Evolutionary conservation across 805 yeast species (phyloP).

Genomic region (Lipomyces kockii): DNA sequence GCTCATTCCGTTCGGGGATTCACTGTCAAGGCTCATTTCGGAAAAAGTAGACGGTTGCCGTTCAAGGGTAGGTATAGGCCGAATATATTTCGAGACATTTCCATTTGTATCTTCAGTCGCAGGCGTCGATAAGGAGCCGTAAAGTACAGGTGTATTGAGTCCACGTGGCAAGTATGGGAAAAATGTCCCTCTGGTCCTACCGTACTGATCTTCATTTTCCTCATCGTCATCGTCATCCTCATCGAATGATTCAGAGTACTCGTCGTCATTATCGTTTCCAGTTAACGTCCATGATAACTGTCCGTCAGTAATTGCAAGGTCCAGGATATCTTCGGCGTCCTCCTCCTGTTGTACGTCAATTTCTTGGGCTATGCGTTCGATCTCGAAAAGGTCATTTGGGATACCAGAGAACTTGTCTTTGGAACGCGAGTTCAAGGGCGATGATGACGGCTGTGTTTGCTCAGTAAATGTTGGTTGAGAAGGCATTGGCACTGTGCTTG

Average conservation of each 20-base stretch:
- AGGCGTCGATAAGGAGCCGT: neutral
- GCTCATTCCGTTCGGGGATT: neutral
- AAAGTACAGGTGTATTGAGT: constrained; percentile 21
- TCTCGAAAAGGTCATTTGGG: constrained; percentile 29
- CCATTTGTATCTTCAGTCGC: neutral
- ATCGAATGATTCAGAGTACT: constrained; percentile 6
- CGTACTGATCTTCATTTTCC: constrained; percentile 47
- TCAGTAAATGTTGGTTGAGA: neutral
- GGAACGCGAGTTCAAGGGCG: neutral
- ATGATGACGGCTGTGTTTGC: neutral
- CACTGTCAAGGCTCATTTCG: neutral
- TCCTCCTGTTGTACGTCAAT: constrained; percentile 47
- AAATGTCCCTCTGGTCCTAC: constrained; percentile 45
- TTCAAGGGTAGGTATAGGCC: neutral
- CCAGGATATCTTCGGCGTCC: constrained; percentile 61
- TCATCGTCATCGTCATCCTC: constrained; percentile 52
- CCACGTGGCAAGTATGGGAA: constrained; percentile 43
- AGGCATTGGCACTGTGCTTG: neutral
- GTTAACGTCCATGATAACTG: constrained; percentile 47
- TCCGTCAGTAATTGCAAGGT: constrained; percentile 28
- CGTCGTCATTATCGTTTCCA: constrained; percentile 43
- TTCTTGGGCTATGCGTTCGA: constrained; percentile 35
- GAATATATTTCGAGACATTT: neutral
- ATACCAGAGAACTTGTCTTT: constrained; percentile 1
- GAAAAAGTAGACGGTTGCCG: neutral